phyloP scores from a whole-genome alignment of 108 stramenopile genomes.

The Pseudonitzschia pungens region DNA sequence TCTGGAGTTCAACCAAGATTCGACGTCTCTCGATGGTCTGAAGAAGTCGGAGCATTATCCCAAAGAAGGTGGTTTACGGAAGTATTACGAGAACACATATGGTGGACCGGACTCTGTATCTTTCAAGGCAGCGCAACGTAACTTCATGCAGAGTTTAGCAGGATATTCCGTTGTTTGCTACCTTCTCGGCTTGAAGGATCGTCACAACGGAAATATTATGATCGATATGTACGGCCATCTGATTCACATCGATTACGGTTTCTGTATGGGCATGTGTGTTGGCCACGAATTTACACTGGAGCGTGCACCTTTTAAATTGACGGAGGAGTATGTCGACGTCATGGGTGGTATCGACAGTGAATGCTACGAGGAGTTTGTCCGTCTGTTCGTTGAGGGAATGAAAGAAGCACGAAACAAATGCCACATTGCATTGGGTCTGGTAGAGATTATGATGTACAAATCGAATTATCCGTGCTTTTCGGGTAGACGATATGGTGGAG shows the following conservation, averaged over 20 bases:
- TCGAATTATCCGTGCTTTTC: conserved; percentile 94
- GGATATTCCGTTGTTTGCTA: conserved; percentile 93
- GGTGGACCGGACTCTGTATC: conserved; percentile 73
- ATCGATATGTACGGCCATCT: conserved; percentile 93
- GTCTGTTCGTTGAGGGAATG: conserved; percentile 80
- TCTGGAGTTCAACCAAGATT: conserved; percentile 89
- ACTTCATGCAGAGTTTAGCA: conserved; percentile 87
- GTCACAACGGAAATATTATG: conserved; percentile 99
- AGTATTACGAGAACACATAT: conserved; percentile 87
- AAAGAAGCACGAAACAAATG: conserved; percentile 76
- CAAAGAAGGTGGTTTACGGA: conserved; percentile 75
- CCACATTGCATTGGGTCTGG: conserved; percentile 84
- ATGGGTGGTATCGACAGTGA: conserved; percentile 81
- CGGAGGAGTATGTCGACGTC: conserved; percentile 94
- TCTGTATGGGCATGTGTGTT: conserved; percentile 96
- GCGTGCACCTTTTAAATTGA: conserved; percentile 97
- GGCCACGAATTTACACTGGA: conserved; percentile 96
- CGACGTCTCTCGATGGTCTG: conserved; percentile 93
- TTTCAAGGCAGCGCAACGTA: conserved; percentile 89
- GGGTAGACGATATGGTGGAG: conserved; percentile 75
- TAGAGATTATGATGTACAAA: conserved; percentile 98
- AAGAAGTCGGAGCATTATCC: conserved; percentile 93
- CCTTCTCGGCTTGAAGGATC: conserved; percentile 95
- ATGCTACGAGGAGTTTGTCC: conserved; percentile 81
- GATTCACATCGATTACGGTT: conserved; percentile 99